phyloP scores from a whole-genome alignment of 163 green algal genomes.

The Chloroidium sp. region DNA sequence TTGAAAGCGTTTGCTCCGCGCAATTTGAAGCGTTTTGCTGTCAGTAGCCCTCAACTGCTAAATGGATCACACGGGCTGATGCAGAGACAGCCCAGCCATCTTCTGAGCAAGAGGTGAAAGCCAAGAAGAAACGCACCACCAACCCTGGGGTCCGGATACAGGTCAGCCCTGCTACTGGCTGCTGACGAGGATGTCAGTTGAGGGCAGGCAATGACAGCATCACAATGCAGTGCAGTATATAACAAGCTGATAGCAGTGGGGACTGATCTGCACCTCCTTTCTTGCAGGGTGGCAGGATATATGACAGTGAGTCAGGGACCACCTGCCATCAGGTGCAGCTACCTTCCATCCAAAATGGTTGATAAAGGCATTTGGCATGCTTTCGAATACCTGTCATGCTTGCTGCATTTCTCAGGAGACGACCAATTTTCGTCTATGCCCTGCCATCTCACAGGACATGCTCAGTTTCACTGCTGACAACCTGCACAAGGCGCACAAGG shows the following conservation, averaged over 20 bases:
- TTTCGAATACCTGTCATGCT: background rate
- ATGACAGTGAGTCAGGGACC: slow-evolving; percentile 50
- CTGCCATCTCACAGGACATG: background rate
- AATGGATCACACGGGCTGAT: no score
- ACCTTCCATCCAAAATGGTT: background rate
- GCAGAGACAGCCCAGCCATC: no score
- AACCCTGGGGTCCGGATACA: slow-evolving; percentile 44
- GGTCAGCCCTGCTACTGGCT: slow-evolving; percentile 11
- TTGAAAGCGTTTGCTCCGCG: no score
- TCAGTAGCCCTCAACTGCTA: no score
- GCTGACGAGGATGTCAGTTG: background rate
- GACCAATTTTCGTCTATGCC: background rate
- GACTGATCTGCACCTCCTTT: background rate
- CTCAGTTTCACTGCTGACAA: background rate
- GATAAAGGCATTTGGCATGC: background rate
- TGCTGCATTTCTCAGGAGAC: background rate
- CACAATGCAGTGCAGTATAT: background rate
- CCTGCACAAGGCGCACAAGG: background rate
- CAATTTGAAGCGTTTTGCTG: no score
- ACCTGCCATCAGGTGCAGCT: slow-evolving; percentile 44
- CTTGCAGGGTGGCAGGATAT: slow-evolving; percentile 40
- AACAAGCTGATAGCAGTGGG: slow-evolving; percentile 7
- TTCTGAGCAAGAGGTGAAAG: background rate
- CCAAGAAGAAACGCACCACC: slow-evolving; percentile 36
- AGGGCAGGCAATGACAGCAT: background rate